phyloP scores from a whole-genome alignment of 106 monocot species.

The Allium cepa region DNA sequence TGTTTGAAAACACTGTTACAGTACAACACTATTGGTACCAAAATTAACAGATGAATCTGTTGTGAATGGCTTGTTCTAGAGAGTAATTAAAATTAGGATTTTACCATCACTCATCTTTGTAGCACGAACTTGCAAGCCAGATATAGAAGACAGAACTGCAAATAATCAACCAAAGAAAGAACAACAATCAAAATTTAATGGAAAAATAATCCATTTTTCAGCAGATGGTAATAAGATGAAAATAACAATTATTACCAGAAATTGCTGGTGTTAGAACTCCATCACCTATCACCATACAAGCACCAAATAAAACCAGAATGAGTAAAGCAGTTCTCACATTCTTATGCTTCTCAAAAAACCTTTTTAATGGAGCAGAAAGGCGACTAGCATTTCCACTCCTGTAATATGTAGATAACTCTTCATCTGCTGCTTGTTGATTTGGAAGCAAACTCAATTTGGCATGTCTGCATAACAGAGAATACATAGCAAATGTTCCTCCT shows the following conservation, averaged over 20 bases:
- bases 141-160: slow-evolving; percentile 73
- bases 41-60: too few species aligned
- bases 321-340: slow-evolving; percentile 40
- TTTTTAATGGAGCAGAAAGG: slow-evolving; percentile 38
- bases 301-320: slow-evolving; percentile 61
- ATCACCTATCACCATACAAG: slow-evolving; percentile 72
- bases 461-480: slow-evolving; percentile 88
- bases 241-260: slow-evolving; percentile 24
- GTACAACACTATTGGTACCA: too few species aligned
- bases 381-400: slow-evolving; percentile 27
- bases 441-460: slow-evolving; percentile 85
- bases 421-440: slow-evolving; percentile 91
- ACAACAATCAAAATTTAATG: neutral
- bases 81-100: neutral
- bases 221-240: neutral
- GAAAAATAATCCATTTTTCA: neutral
- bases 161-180: slow-evolving; percentile 7
- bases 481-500: slow-evolving; percentile 94
- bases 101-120: slow-evolving; percentile 37
- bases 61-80: too few species aligned
- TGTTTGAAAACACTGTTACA: too few species aligned
- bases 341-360: slow-evolving; percentile 77
- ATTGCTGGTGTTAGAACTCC: slow-evolving; percentile 66
- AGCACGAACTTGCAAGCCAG: slow-evolving; percentile 60
- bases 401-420: slow-evolving; percentile 84